These are phyloP conservation scores for Malus asiatica DNA, from an alignment of 306 rosid species.

Conservation along the genomic window DNA sequence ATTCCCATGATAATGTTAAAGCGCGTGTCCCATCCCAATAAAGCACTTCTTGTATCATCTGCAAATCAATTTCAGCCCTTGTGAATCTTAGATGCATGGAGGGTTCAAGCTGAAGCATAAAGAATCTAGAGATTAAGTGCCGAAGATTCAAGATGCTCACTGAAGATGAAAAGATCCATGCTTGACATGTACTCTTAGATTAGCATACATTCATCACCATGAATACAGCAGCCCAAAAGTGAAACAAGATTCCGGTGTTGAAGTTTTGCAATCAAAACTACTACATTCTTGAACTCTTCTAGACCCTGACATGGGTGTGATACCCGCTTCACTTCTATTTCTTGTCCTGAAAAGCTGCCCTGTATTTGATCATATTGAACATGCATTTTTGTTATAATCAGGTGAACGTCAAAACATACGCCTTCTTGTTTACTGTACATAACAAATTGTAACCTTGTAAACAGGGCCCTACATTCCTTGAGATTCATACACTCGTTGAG, in stretches of 20 bases:
- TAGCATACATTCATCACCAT: background rate
- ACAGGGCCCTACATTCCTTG: slow-evolving; percentile 15
- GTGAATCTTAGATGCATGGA: background rate
- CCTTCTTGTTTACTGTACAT: background rate
- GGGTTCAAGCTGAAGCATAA: background rate
- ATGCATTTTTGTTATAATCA: background rate
- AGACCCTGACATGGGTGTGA: background rate
- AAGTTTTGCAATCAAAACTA: background rate
- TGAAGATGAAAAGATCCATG: slow-evolving; percentile 8
- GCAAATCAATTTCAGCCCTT: background rate
- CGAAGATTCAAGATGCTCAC: background rate
- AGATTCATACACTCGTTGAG: slow-evolving; percentile 10
- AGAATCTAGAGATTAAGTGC: background rate
- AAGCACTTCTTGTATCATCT: background rate
- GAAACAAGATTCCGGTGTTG: background rate
- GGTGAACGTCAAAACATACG: background rate
- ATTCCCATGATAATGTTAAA: slow-evolving; percentile 3
- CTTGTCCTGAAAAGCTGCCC: background rate
- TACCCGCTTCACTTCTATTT: background rate
- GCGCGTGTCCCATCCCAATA: background rate
- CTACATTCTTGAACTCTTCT: background rate
- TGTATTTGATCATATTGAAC: background rate
- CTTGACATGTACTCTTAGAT: background rate
- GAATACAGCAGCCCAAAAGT: background rate
- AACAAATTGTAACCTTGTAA: background rate